Base-by-base conservation (phyloP, 331 rosid genomes). In the Saraca asoca region DNA sequence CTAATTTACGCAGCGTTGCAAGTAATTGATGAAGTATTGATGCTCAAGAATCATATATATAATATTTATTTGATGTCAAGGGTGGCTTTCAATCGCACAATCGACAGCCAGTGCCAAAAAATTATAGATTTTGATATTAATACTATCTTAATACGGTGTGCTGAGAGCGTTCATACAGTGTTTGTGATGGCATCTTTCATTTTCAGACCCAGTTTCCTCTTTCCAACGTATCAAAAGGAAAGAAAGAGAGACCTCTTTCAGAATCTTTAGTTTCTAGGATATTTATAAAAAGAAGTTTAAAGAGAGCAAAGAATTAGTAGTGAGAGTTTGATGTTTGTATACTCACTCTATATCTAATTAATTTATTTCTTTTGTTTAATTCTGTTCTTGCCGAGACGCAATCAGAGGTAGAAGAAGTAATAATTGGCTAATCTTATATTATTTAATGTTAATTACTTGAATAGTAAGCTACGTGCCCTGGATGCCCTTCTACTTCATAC, bases 31-130 rank as follows among this genome's bases (percentile, higher is more conserved):
- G 31, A 1, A 24, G 31, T 24, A 24, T 24, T 24, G 31, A 24
- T 24, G 2, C 31, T 24, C 3, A 24, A 24, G n/a, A 24, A 24
- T 24, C 31, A 24, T 24, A 24, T 24, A 24, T 24, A 0, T 5
- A 29, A 64, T 35, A 9, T 18, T 50, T 35, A 12, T 6, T 12
- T 51, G 51, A 44, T 31, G 13, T 68, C 7, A 9, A 10, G 10
- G 57, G 35, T 33, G 41, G 51, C 64, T 59, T 34, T 51, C 44
- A 67, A 34, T n/a, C 18, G 52, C 35, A 33, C 20, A 5, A 19
- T 33, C 12, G 79, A 80, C 85, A 81, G 83, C 87, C 75, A 81
- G 20, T n/a, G 66, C 83, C 81, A 81, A 84, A 24, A n/a, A 78
- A 44, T 29, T 33, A 11, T 20, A 69, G 62, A 68, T 29, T 68